Conservation (phyloP, 2,329 filamentous ascomycete genomes). For the Arthrobotrys megalospora region DNA sequence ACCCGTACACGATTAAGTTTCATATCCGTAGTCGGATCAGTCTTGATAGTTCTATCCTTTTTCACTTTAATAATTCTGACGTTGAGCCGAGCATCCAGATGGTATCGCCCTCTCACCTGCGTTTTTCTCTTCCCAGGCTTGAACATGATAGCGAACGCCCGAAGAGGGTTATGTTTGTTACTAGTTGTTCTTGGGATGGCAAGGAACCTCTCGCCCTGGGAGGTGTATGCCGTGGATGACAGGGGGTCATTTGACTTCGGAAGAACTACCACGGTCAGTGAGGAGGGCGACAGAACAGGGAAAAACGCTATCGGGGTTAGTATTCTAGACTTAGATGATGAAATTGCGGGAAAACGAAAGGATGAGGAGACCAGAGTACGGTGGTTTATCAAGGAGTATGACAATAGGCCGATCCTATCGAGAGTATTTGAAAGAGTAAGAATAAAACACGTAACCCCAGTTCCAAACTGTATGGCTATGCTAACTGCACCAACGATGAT, state of each 20-base stretch:
- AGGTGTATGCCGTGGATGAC: conserved; percentile 55
- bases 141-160: conserved; percentile 53
- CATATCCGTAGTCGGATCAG: conserved; percentile 37
- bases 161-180: conserved; percentile 47
- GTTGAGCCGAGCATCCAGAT: conserved; percentile 34
- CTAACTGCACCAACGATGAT: neutral
- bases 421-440: conserved; percentile 57
- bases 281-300: conserved; percentile 15
- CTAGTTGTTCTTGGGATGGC: conserved; percentile 50
- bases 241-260: conserved; percentile 16
- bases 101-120: conserved; percentile 36
- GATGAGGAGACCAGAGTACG: conserved; percentile 51
- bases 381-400: conserved; percentile 58
- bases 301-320: conserved; percentile 25
- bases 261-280: neutral
- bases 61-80: conserved; percentile 42
- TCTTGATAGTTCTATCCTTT: conserved; percentile 35
- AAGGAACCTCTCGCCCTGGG: conserved; percentile 52
- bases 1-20: conserved; percentile 53
- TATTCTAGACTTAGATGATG: conserved; percentile 30
- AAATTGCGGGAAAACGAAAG: conserved; percentile 27
- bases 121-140: conserved; percentile 43
- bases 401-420: conserved; percentile 46
- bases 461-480: neutral
- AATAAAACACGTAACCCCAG: neutral